Conservation (phyloP, 2,329 filamentous ascomycete genomes). For the Diplodia sapinea region DNA sequence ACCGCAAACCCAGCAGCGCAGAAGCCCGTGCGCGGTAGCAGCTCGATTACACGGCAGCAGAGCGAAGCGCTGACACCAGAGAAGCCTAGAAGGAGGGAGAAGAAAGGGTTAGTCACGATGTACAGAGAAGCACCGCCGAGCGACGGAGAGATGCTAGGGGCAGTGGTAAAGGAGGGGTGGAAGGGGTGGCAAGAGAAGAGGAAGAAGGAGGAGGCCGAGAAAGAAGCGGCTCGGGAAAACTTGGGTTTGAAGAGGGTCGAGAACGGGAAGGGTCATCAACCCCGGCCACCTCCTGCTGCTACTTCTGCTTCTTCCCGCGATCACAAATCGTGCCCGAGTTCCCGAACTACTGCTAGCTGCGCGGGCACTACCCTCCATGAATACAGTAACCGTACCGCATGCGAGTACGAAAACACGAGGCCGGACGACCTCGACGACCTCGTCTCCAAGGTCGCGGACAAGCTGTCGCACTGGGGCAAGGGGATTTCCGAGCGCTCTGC, state of each 20-base stretch:
- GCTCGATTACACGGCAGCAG: background rate
- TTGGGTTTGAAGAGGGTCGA: background rate
- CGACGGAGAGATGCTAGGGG: conserved; percentile 7
- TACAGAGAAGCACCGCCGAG: conserved; percentile 2
- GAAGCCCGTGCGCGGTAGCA: background rate
- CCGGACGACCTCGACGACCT: background rate
- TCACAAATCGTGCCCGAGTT: background rate
- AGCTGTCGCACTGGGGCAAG: conserved; percentile 19
- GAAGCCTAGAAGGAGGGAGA: background rate
- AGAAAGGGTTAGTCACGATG: background rate
- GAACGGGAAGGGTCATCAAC: background rate
- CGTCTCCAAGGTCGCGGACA: conserved; percentile 19
- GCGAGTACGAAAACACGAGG: background rate
- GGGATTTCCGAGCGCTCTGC: conserved; percentile 1
- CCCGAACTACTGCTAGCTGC: background rate
- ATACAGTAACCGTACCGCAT: background rate
- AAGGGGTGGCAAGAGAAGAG: conserved; percentile 8
- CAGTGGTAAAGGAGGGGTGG: background rate
- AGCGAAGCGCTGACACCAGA: background rate
- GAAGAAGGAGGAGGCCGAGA: conserved; percentile 19
- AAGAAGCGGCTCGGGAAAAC: background rate
- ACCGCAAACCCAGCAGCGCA: too few relatives aligned
- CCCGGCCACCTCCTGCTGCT: background rate
- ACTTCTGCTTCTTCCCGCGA: background rate
- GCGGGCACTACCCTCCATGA: background rate